These are phyloP conservation scores for Suillus lakei DNA, from an alignment of 768 basidiomycete genomes.

Conservation along the genomic window DNA sequence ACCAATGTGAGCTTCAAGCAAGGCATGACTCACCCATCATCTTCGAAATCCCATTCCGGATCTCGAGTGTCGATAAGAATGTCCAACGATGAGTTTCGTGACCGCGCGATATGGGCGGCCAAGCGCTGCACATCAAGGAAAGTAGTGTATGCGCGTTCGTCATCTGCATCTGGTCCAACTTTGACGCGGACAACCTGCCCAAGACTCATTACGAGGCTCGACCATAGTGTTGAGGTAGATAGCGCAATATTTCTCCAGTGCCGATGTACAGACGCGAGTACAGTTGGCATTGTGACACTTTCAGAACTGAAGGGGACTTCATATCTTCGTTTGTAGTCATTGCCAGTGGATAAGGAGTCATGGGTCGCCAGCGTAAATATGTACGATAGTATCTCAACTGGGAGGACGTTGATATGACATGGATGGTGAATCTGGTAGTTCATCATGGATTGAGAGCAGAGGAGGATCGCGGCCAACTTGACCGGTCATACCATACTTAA, in stretches of 20 bases:
- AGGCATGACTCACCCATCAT: constrained; percentile 44
- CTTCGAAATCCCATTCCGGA: constrained; percentile 60
- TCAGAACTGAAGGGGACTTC: constrained; percentile 41
- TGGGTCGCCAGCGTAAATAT: constrained; percentile 57
- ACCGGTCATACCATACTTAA: background rate
- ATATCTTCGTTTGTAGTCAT: constrained; percentile 16
- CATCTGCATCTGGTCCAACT: background rate
- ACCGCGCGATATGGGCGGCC: constrained; percentile 47
- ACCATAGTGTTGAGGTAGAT: constrained; percentile 57
- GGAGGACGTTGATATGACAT: constrained; percentile 47
- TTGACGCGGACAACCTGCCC: constrained; percentile 18
- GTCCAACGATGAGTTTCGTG: constrained; percentile 53
- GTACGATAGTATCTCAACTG: constrained; percentile 60
- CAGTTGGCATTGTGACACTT: constrained; percentile 49
- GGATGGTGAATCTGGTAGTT: background rate
- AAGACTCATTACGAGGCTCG: constrained; percentile 53
- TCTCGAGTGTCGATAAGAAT: constrained; percentile 65
- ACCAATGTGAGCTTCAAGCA: background rate
- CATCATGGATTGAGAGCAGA: constrained; percentile 7
- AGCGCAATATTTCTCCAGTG: constrained; percentile 59
- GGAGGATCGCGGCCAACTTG: background rate
- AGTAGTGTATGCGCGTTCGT: background rate
- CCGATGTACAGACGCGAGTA: constrained; percentile 51
- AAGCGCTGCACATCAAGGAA: constrained; percentile 44
- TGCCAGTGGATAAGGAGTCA: constrained; percentile 24